These are phyloP conservation scores for Lactuca saligna DNA, from an alignment of 129 eudicot species.

Conservation along the genomic window DNA sequence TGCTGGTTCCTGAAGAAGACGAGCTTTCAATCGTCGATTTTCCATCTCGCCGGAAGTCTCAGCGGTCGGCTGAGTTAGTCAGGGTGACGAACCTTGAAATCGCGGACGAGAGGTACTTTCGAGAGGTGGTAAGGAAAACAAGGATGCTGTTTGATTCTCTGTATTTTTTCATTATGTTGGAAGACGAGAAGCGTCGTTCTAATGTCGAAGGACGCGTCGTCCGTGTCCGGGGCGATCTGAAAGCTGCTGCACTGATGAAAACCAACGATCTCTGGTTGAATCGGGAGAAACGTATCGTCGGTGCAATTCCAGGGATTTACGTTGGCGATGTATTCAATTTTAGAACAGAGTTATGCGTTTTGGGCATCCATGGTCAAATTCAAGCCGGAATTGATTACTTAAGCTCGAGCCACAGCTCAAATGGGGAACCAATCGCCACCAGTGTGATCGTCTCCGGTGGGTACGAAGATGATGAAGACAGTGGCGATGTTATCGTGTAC, in stretches of 20 bases:
- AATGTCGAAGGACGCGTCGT: constrained; percentile 12
- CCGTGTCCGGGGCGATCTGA: constrained; percentile 45
- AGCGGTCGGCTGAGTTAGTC: constrained; percentile 57
- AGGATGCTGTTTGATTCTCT: constrained; percentile 46
- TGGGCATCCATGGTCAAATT: constrained; percentile 62
- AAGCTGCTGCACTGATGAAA: constrained; percentile 47
- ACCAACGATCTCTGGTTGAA: constrained; percentile 56
- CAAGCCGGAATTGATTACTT: constrained; percentile 80
- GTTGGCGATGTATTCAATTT: constrained; percentile 66
- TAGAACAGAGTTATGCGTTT: constrained; percentile 60
- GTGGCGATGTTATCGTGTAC: constrained; percentile 56
- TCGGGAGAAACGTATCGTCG: constrained; percentile 65
- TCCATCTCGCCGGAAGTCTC: constrained; percentile 26
- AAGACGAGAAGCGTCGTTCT: constrained; percentile 38
- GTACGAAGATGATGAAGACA: constrained; percentile 76
- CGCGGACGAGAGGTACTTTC: constrained; percentile 44
- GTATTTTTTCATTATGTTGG: constrained; percentile 20
- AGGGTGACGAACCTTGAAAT: constrained; percentile 46
- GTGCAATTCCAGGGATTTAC: constrained; percentile 54
- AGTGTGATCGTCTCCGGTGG: constrained; percentile 83
- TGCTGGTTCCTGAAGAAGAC: constrained; percentile 13
- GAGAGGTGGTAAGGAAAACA: constrained; percentile 43
- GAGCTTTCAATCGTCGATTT: constrained; percentile 19
- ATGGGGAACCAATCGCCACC: constrained; percentile 74
- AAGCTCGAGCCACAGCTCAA: constrained; percentile 49